phyloP scores from a whole-genome alignment of 208 protist species.

The Leptomonas seymouri region DNA sequence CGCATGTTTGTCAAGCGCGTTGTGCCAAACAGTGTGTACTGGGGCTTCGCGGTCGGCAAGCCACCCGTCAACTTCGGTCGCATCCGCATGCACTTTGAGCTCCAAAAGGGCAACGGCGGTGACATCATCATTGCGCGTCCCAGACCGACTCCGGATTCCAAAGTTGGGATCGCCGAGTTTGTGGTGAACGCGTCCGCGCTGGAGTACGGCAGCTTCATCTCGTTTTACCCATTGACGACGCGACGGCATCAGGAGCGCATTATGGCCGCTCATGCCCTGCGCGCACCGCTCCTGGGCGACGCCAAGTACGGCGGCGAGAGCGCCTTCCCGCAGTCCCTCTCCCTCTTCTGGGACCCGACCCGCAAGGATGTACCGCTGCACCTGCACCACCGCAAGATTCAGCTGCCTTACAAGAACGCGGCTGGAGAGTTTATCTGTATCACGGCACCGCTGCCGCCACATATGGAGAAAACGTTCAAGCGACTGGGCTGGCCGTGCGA shows the following conservation, averaged over 20 bases:
- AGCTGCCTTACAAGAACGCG: conserved; percentile 91
- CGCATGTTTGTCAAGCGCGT: conserved; percentile 90
- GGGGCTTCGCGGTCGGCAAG: conserved; percentile 87
- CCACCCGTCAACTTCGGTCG: conserved; percentile 88
- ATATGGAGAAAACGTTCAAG: conserved; percentile 92
- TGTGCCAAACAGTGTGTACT: conserved; percentile 94
- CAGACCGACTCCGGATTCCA: conserved; percentile 72
- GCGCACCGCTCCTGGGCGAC: conserved; percentile 91
- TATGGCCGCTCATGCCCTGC: conserved; percentile 89
- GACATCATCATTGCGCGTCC: conserved; percentile 84
- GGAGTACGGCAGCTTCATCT: conserved; percentile 90
- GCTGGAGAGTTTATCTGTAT: conserved; percentile 85
- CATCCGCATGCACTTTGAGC: conserved; percentile 93
- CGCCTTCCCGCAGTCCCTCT: conserved; percentile 83
- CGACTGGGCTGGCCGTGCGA: conserved; percentile 85
- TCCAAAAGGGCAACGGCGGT: conserved; percentile 70
- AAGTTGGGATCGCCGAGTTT: conserved; percentile 90
- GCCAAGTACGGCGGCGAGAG: conserved; percentile 90
- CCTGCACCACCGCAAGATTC: conserved; percentile 89
- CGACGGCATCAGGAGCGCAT: conserved; percentile 91
- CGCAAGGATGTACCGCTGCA: conserved; percentile 85
- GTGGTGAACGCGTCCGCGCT: conserved; percentile 88
- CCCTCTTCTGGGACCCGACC: conserved; percentile 82
- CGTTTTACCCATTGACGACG: conserved; percentile 90
- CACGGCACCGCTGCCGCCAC: conserved; percentile 82